Conservation (phyloP, 495 filamentous ascomycete genomes). For the Neurospora sublineolata region DNA sequence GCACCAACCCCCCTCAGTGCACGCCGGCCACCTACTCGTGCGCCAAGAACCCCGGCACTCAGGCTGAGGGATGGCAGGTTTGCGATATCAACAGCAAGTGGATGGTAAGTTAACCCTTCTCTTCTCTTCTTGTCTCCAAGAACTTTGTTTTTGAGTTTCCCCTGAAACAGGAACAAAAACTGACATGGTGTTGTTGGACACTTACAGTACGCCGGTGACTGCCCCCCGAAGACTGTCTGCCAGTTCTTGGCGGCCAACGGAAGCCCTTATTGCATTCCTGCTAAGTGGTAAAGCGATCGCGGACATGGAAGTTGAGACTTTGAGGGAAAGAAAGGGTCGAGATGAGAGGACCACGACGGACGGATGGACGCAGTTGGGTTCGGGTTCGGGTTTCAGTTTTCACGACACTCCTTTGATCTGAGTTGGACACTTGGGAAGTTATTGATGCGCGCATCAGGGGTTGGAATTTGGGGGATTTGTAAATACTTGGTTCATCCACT, state of each 20-base stretch:
- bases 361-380: background rate
- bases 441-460: background rate
- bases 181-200: background rate
- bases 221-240: slow-evolving; percentile 12
- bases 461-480: background rate
- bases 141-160: background rate
- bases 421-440: background rate
- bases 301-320: background rate
- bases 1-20: slow-evolving; percentile 3
- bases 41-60: slow-evolving; percentile 5
- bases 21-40: slow-evolving; percentile 17
- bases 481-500: background rate
- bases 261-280: slow-evolving; percentile 20
- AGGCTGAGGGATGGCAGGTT: slow-evolving; percentile 16
- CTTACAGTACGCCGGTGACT: slow-evolving; percentile 12
- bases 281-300: background rate
- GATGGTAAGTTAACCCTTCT: slow-evolving; percentile 12
- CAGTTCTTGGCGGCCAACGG: slow-evolving; percentile 13
- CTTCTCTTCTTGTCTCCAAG: background rate
- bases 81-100: slow-evolving; percentile 12
- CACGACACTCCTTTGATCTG: background rate
- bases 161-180: background rate
- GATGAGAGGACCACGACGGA: background rate
- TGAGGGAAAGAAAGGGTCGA: background rate
- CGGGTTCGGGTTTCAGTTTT: background rate